Evolutionary conservation across 2,329 filamentous ascomycete species (phyloP).

Genomic region (Talaromyces sp.): DNA sequence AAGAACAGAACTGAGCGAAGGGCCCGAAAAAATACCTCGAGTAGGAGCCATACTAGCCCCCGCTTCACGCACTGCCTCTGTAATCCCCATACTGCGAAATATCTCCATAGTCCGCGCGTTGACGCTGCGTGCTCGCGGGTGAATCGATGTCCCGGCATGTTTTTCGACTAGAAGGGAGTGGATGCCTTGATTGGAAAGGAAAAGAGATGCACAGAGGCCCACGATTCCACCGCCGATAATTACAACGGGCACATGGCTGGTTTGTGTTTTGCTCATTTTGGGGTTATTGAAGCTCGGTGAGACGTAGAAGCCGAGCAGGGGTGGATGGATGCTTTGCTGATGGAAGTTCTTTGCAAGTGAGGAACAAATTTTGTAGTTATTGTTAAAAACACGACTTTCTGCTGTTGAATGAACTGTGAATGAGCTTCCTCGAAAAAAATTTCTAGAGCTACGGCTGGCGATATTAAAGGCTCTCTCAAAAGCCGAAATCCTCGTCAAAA

Average conservation of each 20-base stretch:
- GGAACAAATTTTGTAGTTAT: not conserved
- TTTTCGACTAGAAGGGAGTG: slow-evolving; percentile 6
- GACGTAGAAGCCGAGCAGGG: not conserved
- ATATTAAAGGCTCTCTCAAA: not conserved
- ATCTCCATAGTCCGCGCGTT: slow-evolving; percentile 11
- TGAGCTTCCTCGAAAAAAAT: not conserved
- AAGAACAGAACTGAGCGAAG: not conserved
- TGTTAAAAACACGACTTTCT: not conserved
- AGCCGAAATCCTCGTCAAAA: not conserved
- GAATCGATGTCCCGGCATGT: slow-evolving; percentile 6
- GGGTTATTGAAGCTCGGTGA: not conserved
- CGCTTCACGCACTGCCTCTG: slow-evolving; percentile 3
- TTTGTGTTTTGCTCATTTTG: not conserved
- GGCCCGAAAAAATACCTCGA: not conserved
- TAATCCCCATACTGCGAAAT: slow-evolving; percentile 5
- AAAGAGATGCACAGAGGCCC: slow-evolving; percentile 6
- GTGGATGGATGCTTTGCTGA: too few species aligned
- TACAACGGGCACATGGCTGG: slow-evolving; percentile 3
- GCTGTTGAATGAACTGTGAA: not conserved
- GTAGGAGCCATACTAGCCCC: slow-evolving; percentile 1
- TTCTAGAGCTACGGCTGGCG: not conserved
- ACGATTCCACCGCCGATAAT: slow-evolving; percentile 8
- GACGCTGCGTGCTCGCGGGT: slow-evolving; percentile 9
- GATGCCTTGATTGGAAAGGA: slow-evolving; percentile 4
- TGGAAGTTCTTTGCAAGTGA: not conserved